phyloP scores from a whole-genome alignment of 495 filamentous ascomycete species.

The Penicillium silybi region DNA sequence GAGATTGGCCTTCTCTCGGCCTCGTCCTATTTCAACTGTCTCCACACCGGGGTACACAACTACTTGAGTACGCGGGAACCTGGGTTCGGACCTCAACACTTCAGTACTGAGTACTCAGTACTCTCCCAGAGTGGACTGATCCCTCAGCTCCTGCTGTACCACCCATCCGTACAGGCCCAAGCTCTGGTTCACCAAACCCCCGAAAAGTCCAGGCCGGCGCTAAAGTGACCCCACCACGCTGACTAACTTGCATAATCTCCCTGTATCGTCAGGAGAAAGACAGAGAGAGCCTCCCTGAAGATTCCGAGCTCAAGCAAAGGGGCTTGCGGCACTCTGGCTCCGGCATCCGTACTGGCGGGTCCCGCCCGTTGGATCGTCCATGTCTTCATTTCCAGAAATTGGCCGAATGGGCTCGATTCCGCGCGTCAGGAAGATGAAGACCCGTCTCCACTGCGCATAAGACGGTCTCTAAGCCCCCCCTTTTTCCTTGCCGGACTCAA shows the following conservation, averaged over 20 bases:
- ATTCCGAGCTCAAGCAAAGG: background rate
- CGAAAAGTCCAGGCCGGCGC: no score
- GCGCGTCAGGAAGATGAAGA: constrained; percentile 16
- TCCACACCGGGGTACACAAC: background rate
- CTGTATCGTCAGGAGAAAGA: background rate
- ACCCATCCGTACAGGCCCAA: background rate
- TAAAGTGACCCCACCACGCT: background rate
- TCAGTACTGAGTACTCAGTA: background rate
- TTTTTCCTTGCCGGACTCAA: background rate
- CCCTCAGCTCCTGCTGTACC: background rate
- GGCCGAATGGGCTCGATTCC: constrained; percentile 5
- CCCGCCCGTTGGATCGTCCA: constrained; percentile 5
- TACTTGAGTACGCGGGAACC: background rate
- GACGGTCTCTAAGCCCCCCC: background rate
- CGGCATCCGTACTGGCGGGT: constrained; percentile 1
- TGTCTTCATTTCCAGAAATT: constrained; percentile 6
- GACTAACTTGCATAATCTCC: constrained; percentile 12
- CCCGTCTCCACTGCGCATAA: constrained; percentile 4
- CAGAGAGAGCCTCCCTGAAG: background rate
- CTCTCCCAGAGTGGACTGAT: no score
- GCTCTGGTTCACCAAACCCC: constrained; percentile 1
- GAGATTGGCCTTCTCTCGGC: background rate
- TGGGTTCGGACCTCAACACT: background rate
- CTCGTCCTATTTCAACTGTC: background rate
- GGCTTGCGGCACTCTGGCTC: background rate